Percentiles rank a stretch among this genome's conserved stretches.
Evolutionary conservation across 345 rosid species (phyloP).

Genomic region (Hibiscus mutabilis): DNA sequence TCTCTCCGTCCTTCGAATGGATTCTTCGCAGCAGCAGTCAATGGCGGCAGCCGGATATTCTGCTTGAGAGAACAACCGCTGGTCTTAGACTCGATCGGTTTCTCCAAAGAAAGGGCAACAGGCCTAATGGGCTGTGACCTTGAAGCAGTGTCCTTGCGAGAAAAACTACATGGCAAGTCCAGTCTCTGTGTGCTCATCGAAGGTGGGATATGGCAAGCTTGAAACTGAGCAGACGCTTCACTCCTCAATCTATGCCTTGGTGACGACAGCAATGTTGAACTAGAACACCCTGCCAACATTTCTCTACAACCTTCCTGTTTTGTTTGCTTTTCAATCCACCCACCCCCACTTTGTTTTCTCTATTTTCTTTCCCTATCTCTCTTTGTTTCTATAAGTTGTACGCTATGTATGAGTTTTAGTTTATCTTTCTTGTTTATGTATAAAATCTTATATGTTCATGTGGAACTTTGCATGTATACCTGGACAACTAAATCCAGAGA

Average conservation of each 20-base stretch:
- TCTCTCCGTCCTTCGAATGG: conserved; percentile 37
- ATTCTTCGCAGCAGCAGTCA: conserved; percentile 48
- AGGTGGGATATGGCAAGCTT: conserved; percentile 72
- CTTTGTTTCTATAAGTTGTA: conserved; percentile 19
- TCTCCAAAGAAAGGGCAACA: conserved; percentile 68
- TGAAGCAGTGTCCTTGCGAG: conserved; percentile 60
- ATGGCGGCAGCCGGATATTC: conserved; percentile 79
- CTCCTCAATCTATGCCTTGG: conserved; percentile 97
- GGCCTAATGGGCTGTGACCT: conserved; percentile 66
- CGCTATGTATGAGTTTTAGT: conserved; percentile 15
- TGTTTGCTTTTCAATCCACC: conserved; percentile 30
- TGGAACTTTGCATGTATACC: conserved; percentile 20
- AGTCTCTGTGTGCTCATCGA: conserved; percentile 97
- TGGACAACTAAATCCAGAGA: conserved; percentile 31
- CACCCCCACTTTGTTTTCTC: conserved; percentile 33
- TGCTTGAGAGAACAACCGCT: conserved; percentile 68
- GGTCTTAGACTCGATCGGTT: conserved; percentile 54
- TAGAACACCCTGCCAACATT: conserved; percentile 99
- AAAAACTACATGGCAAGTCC: conserved; percentile 80
- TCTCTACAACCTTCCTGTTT: conserved; percentile 47
- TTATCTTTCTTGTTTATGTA: conserved; percentile 7
- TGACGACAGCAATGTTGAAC: conserved; percentile 93
- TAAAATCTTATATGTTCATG: conserved; percentile 12
- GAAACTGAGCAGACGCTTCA: conserved; percentile 77
- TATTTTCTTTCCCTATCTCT: conserved; percentile 31